Evolutionary conservation across 2,329 filamentous ascomycete genomes (phyloP).

Genomic region (Metarhizium album): DNA sequence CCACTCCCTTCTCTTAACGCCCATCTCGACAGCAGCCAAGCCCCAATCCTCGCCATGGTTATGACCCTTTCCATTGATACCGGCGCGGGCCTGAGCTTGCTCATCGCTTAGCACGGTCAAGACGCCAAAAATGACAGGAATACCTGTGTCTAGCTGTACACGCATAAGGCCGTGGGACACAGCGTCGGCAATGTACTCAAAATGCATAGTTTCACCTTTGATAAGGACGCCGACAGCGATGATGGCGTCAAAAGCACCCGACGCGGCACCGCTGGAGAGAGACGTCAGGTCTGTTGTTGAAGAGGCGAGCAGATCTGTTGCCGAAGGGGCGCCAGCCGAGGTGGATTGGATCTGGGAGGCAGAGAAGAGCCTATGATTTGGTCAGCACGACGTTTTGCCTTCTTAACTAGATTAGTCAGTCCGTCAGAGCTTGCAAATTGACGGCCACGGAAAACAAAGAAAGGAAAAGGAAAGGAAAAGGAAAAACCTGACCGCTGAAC

Average conservation of each 20-base stretch:
- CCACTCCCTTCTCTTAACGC: slow-evolving; percentile 79
- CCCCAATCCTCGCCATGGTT: slow-evolving; percentile 99
- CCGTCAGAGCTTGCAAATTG: slow-evolving; percentile 12
- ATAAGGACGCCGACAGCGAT: slow-evolving; percentile 94
- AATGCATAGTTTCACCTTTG: slow-evolving; percentile 99
- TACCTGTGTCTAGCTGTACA: slow-evolving; percentile 76
- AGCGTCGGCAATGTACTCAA: slow-evolving; percentile 93
- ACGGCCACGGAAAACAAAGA: no score
- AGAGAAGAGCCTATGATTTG: slow-evolving; percentile 57
- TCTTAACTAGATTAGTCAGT: not conserved
- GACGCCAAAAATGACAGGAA: slow-evolving; percentile 86
- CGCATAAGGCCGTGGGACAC: slow-evolving; percentile 91
- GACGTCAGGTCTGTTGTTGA: slow-evolving; percentile 57
- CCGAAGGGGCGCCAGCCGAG: slow-evolving; percentile 49
- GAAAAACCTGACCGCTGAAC: slow-evolving; percentile 66
- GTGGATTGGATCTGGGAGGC: slow-evolving; percentile 78
- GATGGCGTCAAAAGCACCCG: slow-evolving; percentile 76
- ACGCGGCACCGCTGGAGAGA: slow-evolving; percentile 27
- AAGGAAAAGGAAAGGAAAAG: no score
- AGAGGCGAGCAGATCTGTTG: slow-evolving; percentile 65
- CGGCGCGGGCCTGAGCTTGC: slow-evolving; percentile 77
- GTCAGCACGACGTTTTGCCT: slow-evolving; percentile 5
- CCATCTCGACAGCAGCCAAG: slow-evolving; percentile 85
- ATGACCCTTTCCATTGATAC: slow-evolving; percentile 56
- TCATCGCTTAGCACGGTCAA: slow-evolving; percentile 82